Evolutionary conservation across 2,329 filamentous ascomycete species (phyloP).

Genomic region (Ascochyta lentis): DNA sequence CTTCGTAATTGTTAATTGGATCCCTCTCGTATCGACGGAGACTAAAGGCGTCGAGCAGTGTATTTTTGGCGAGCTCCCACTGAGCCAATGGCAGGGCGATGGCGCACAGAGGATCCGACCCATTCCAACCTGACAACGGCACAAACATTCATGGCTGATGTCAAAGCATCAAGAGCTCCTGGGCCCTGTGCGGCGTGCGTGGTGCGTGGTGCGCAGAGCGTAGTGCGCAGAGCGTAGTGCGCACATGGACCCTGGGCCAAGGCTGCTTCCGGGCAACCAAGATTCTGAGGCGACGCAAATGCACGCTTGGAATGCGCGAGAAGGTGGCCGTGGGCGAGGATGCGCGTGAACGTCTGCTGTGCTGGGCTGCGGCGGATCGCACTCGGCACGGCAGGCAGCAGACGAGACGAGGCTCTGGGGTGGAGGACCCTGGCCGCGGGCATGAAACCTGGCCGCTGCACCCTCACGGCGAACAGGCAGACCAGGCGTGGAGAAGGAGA

Average conservation of each 20-base stretch:
- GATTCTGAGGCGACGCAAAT: constrained; percentile 26
- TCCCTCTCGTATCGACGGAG: constrained; percentile 28
- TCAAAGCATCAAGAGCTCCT: constrained; percentile 1
- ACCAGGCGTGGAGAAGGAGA: background rate
- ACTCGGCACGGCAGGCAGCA: constrained; percentile 5
- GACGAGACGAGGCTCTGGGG: constrained; percentile 2
- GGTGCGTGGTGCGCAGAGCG: no score
- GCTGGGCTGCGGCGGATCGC: constrained; percentile 5
- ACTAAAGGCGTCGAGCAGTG: constrained; percentile 28
- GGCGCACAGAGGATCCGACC: constrained; percentile 14
- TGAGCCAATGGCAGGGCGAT: constrained; percentile 10
- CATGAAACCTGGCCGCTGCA: constrained; percentile 11
- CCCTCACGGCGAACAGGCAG: background rate
- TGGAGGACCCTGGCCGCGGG: constrained; percentile 4
- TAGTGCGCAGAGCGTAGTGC: no score
- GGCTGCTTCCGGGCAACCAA: constrained; percentile 26
- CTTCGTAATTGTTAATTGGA: constrained; percentile 28
- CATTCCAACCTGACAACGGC: background rate
- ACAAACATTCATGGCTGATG: constrained; percentile 20
- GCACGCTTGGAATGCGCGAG: constrained; percentile 15
- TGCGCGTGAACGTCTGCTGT: constrained; percentile 1
- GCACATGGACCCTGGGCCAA: constrained; percentile 9
- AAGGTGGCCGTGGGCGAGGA: background rate
- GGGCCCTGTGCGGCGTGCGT: background rate
- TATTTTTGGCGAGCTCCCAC: constrained; percentile 16